Conservation (phyloP, 2,329 filamentous ascomycete genomes). For the Alternaria panax region DNA sequence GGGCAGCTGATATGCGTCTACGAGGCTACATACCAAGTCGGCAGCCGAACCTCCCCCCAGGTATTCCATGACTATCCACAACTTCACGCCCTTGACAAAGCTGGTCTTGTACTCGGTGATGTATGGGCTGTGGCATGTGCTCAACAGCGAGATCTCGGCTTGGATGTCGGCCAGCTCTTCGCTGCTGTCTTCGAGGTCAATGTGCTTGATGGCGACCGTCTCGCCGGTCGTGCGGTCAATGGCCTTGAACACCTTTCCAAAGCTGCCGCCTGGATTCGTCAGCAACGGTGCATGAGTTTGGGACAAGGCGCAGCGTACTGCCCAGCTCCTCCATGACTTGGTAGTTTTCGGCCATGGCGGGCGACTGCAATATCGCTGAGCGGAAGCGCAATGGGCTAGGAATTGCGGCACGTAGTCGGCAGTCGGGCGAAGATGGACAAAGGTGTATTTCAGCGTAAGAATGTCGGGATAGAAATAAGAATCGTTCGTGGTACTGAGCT, state of each 20-base stretch:
- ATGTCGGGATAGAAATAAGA: conserved; percentile 41
- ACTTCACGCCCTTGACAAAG: conserved; percentile 92
- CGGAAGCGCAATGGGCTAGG: conserved; percentile 29
- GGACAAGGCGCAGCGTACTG: conserved; percentile 66
- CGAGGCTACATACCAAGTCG: conserved; percentile 73
- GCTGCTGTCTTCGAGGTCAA: conserved; percentile 97
- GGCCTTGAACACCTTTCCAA: conserved; percentile 96
- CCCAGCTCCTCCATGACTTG: conserved; percentile 96
- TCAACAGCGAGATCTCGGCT: conserved; percentile 92
- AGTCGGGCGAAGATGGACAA: conserved; percentile 36
- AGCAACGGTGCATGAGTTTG: conserved; percentile 10
- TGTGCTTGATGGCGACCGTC: conserved; percentile 96
- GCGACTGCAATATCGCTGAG: conserved; percentile 25
- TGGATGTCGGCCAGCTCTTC: conserved; percentile 99
- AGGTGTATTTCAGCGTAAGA: conserved; percentile 30
- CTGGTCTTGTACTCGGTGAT: conserved; percentile 97
- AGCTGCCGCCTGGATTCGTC: conserved; percentile 76
- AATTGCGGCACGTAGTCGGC: conserved; percentile 15
- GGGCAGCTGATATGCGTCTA: background rate
- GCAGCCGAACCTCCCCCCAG: conserved; percentile 93
- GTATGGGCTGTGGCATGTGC: conserved; percentile 91
- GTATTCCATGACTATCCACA: conserved; percentile 99
- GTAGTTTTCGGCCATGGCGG: conserved; percentile 80
- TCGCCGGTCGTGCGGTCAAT: conserved; percentile 91
- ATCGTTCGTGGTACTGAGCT: conserved; percentile 19